A percentile compares a stretch with the other conserved stretches of the same genome.
Evolutionary conservation across 2,329 filamentous ascomycete genomes (phyloP).

Genomic region (Nannizziopsis arthrosporioides): DNA sequence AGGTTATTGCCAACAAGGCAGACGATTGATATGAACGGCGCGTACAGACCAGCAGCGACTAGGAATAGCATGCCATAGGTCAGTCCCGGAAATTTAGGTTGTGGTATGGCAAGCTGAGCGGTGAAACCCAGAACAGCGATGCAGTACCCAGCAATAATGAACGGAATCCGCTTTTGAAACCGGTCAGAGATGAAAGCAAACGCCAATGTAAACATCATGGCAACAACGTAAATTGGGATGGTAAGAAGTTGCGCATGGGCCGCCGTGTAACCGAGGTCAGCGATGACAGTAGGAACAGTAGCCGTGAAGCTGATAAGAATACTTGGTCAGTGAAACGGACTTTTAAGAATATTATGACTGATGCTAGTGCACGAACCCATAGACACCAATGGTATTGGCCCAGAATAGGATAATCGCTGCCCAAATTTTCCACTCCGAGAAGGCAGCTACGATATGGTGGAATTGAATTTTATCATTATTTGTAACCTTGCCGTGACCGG

Average conservation of each 20-base stretch:
- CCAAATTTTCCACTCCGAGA: slow-evolving; percentile 40
- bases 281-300: slow-evolving; percentile 22
- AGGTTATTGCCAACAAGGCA: slow-evolving; percentile 23
- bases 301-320: slow-evolving; percentile 18
- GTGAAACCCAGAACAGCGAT: slow-evolving; percentile 52
- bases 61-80: slow-evolving; percentile 15
- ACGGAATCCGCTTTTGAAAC: slow-evolving; percentile 21
- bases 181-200: slow-evolving; percentile 22
- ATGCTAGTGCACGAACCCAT: slow-evolving; percentile 13
- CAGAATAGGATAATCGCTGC: slow-evolving; percentile 18
- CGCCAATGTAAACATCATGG: slow-evolving; percentile 19
- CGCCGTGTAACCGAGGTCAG: slow-evolving; percentile 29
- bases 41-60: slow-evolving; percentile 13
- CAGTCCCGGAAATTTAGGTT: slow-evolving; percentile 12
- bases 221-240: slow-evolving; percentile 23
- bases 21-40: slow-evolving; percentile 13
- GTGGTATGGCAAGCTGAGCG: slow-evolving; percentile 40
- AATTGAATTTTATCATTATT: slow-evolving; percentile 27
- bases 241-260: slow-evolving; percentile 32
- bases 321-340: slow-evolving; percentile 9
- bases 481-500: slow-evolving; percentile 16
- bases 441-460: slow-evolving; percentile 36
- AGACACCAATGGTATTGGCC: slow-evolving; percentile 18
- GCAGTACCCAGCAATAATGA: slow-evolving; percentile 50
- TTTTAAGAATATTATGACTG: neutral